Base-by-base conservation (phyloP, 2,329 filamentous ascomycete genomes). In the Trichoderma breve region DNA sequence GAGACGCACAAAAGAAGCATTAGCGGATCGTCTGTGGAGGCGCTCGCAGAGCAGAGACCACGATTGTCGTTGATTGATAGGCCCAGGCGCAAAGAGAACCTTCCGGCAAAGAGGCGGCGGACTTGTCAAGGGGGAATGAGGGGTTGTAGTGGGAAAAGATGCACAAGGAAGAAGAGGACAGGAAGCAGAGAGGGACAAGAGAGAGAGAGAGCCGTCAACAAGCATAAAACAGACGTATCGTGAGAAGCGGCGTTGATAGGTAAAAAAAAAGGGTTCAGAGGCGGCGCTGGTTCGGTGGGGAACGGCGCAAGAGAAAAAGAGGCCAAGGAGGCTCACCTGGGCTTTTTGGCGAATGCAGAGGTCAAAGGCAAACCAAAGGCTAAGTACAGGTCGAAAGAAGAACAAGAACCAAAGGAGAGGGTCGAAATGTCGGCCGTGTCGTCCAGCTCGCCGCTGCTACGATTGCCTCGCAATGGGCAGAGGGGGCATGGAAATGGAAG, bases 381-480 rank as follows among this genome's bases (percentile, higher is more conserved):
- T 55, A 53, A 53, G 47, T 53, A 53, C 47, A 53, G 47, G 47
- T 24, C 12, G 51, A 66, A 70, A 51, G 55, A 68, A 32, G 55
- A 58, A 58, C 73, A 75, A 74, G 74, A 75, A 76, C 74, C 69
- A 72, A 75, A 75, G 72, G 72, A 71, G 75, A 70, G 72, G 73
- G 62, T 58, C 72, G 70, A 65, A 65, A 72, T 79, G 76, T 76
- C 77, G 75, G 75, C 73, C 75, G 77, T 76, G 75, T 77, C 78
- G 75, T 79, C 80, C 80, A 82, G 80, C 80, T 81, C 79, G 76
- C 77, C 76, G 75, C 78, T 78, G 77, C 76, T 79, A 80, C 75
- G 77, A 80, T 78, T 81, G 80, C 80, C 80, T 82, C 80, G 77
- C 77, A 82, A 82, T 81, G 80, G 78, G 79, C 81, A 77, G 76